Percentiles rank a stretch among this genome's conserved stretches.
phyloP scores from a whole-genome alignment of 108 stramenopile species.

The Cylindrotheca fusiformis region DNA sequence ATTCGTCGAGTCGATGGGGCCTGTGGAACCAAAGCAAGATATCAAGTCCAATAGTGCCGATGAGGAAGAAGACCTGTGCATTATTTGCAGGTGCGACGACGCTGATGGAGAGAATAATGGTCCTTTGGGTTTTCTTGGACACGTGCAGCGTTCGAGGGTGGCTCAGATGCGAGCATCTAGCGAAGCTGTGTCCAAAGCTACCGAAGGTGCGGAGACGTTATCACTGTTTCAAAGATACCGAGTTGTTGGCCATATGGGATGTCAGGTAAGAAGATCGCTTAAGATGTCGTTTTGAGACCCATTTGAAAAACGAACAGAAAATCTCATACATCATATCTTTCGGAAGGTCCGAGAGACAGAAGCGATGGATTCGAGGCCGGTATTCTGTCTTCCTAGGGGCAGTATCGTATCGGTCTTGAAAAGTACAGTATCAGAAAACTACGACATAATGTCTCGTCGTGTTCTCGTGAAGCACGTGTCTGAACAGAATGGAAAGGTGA shows the following conservation, averaged over 20 bases:
- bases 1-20: conserved; percentile 72
- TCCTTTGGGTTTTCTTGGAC: conserved; percentile 86
- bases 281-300: no score
- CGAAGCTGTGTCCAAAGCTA: conserved; percentile 40
- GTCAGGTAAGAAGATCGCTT: no score
- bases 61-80: conserved; percentile 78
- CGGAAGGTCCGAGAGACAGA: conserved; percentile 69
- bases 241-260: conserved; percentile 86
- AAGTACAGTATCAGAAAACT: conserved; percentile 59
- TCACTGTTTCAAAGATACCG: conserved; percentile 53
- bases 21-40: conserved; percentile 30
- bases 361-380: conserved; percentile 80
- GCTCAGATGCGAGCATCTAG: conserved; percentile 50
- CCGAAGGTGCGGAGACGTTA: conserved; percentile 16
- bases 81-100: conserved; percentile 88
- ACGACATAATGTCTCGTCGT: conserved; percentile 76
- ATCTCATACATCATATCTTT: no score
- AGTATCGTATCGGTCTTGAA: conserved; percentile 73
- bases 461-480: conserved; percentile 66
- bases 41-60: conserved; percentile 42
- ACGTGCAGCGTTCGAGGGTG: conserved; percentile 81
- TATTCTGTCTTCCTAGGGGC: conserved; percentile 72
- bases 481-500: conserved; percentile 33
- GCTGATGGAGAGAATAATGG: conserved; percentile 82
- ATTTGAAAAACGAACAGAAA: no score